phyloP scores from a whole-genome alignment of 352 stramenopile species.

The Pythium apleroticum region DNA sequence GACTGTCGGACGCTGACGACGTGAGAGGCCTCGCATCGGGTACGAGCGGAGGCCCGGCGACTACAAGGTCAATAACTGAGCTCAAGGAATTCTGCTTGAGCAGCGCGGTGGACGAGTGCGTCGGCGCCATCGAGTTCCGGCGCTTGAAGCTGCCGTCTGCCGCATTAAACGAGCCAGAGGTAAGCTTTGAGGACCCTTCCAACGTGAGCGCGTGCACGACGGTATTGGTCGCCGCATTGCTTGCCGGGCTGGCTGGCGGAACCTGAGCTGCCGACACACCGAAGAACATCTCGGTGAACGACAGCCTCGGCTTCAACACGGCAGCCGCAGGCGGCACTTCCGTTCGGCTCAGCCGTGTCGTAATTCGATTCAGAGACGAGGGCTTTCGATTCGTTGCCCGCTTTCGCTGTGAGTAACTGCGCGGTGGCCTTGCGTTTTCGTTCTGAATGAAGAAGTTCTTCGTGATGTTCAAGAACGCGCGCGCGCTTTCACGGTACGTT shows the following conservation, averaged over 20 bases:
- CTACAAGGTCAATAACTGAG: background rate
- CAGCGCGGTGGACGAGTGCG: background rate
- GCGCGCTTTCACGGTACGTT: slow-evolving; percentile 38
- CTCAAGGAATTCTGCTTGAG: background rate
- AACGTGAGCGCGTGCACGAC: background rate
- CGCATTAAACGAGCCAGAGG: background rate
- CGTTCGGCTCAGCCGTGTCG: background rate
- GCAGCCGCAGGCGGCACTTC: too few relatives aligned
- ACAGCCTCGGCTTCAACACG: background rate
- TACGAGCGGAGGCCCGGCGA: background rate
- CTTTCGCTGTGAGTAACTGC: slow-evolving; percentile 11
- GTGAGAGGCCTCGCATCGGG: background rate
- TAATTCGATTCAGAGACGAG: background rate
- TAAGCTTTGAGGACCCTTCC: background rate
- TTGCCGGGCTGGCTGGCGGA: background rate
- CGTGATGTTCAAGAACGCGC: slow-evolving; percentile 50
- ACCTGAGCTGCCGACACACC: background rate
- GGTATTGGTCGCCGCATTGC: background rate
- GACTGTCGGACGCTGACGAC: background rate
- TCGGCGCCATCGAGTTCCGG: background rate
- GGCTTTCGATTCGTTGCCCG: background rate
- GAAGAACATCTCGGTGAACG: slow-evolving; percentile 9
- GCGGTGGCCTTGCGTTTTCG: slow-evolving; percentile 24
- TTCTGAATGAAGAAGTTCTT: slow-evolving; percentile 72
- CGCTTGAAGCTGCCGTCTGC: background rate